Base-by-base conservation (phyloP, 768 basidiomycete genomes). In the Leccinum longicurvipes region DNA sequence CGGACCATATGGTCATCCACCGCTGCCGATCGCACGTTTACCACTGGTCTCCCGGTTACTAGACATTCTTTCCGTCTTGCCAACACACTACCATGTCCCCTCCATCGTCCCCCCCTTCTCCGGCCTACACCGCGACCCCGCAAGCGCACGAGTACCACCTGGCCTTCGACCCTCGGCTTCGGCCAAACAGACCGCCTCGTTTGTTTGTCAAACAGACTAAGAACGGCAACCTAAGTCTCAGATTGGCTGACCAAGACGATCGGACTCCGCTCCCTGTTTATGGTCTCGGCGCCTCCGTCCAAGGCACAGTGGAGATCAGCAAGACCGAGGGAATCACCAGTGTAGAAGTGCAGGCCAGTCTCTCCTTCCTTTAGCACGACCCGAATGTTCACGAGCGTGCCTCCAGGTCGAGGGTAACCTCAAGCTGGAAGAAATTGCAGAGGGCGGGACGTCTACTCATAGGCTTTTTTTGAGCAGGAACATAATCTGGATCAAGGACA, bases 281-380 rank as follows among this genome's bases (percentile, higher is more conserved):
- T 65, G 82, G 82, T 3, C 60, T 70, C 31, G 78, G 76, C 8
- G 77, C 77, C 2, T 63, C 68, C 23, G 77, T 89, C 17, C 79
- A 82, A 60, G 88, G 88, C 4, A 68, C 65, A 2, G 72, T 89
- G 14, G 81, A 84, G 21, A 63, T 88, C 19, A 61, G 67, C 47
- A 87, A 83, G 69, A 71, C 75, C 1, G 83, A 84, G 12, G 77
- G 77, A 25, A 71, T 89, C 23, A 77, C 77, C 3, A 79, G 78
- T 17, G 83, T 89, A 32, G 86, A 89, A 66, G 79, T 85, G 41
- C 82, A 86, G 77, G 87, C 81, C 54, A 73, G 55, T 45, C 29
- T 45, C 11, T 57, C 7, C 21, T 48, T 44, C 27, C 21, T 44
- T 29, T 28, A 31, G 49, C 23, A 49, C 45, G 48, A 50, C 45